Evolutionary conservation across 2,329 filamentous ascomycete genomes (phyloP), one percentile per base, ranked within the genome.

Genomic region (Microdochium nivale): DNA sequence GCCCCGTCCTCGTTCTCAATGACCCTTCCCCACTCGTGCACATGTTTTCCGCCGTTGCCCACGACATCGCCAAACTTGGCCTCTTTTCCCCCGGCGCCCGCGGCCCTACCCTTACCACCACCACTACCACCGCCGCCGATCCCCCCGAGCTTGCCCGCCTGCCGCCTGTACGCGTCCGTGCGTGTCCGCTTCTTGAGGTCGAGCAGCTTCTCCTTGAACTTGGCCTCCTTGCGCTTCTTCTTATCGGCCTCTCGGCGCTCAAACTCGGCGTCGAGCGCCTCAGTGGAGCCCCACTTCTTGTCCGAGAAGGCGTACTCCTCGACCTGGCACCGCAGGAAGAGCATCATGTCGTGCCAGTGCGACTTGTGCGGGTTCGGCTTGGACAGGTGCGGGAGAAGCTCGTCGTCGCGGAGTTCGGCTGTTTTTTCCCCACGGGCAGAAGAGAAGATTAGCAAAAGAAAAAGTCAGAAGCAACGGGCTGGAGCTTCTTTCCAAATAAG

Each of bases 301-400:
- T 78, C 69, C 0, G 73, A 82, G 60, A 97, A 86, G 0, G 92
- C 94, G 64, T 96, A 96, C 52, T 90, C 90, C 65, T 99, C 94
- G 2, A 99, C 88, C 65, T 99, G 94, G 54, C 83, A 95, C 1
- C 94, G 86, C 23, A 99, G 76, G 65, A 94, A 99, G 2, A 99
- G 79, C 86, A 96, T 96, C 94, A 99, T 99, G 73, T 95, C 90
- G 67, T 96, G 90, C 89, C 90, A 99, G 53, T 91, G 90, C 0
- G 87, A 84, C 67, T 96, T 96, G 70, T 96, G 94, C 1, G 94
- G 94, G 61, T 99, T 99, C 1, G 94, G 92, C 32, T 86, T 85
- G 51, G 88, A 87, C 9, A 99, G 77, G 66, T 95, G 91, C 0
- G 92, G 92, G 0, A 99, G 76, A 1, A 99, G 75, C 16, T 91